Conservation (phyloP, 768 basidiomycete genomes). For the Glaciozyma antarctica region DNA sequence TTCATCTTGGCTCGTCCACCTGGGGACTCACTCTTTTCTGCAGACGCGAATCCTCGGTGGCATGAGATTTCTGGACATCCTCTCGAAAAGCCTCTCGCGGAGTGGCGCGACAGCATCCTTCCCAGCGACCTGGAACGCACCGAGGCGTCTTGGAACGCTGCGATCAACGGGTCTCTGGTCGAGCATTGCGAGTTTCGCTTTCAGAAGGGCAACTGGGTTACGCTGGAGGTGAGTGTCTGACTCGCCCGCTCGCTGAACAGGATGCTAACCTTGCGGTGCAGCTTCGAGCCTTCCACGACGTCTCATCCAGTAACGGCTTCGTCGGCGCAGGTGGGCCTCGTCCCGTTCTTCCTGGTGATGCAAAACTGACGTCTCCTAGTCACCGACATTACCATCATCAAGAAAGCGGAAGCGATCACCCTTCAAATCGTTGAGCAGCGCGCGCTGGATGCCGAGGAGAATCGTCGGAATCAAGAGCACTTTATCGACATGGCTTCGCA, state of each 20-base stretch:
- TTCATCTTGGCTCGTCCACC: background rate
- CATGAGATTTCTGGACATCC: slow-evolving; percentile 15
- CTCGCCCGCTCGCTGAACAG: background rate
- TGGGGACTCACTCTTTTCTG: background rate
- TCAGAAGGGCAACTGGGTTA: slow-evolving; percentile 18
- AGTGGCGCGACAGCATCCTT: slow-evolving; percentile 15
- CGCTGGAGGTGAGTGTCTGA: slow-evolving; percentile 12
- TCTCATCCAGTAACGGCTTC: background rate
- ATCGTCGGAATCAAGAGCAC: background rate
- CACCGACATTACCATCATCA: slow-evolving; percentile 25
- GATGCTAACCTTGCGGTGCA: background rate
- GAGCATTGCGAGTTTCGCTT: slow-evolving; percentile 21
- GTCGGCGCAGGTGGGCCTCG: background rate
- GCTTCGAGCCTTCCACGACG: background rate
- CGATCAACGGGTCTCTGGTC: slow-evolving; percentile 3
- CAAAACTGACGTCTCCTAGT: background rate
- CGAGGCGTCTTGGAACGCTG: slow-evolving; percentile 9
- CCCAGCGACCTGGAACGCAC: slow-evolving; percentile 8
- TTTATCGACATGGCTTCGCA: slow-evolving; percentile 1
- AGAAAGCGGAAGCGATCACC: slow-evolving; percentile 23
- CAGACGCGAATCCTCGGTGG: slow-evolving; percentile 11
- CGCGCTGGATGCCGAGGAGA: slow-evolving; percentile 28
- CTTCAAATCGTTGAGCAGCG: slow-evolving; percentile 28
- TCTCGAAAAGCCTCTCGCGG: slow-evolving; percentile 1
- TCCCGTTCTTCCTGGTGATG: background rate